Percentiles rank a stretch among this genome's conserved stretches.
Conservation (phyloP, 2,329 filamentous ascomycete species). For the Hymenoscyphus albidus region DNA sequence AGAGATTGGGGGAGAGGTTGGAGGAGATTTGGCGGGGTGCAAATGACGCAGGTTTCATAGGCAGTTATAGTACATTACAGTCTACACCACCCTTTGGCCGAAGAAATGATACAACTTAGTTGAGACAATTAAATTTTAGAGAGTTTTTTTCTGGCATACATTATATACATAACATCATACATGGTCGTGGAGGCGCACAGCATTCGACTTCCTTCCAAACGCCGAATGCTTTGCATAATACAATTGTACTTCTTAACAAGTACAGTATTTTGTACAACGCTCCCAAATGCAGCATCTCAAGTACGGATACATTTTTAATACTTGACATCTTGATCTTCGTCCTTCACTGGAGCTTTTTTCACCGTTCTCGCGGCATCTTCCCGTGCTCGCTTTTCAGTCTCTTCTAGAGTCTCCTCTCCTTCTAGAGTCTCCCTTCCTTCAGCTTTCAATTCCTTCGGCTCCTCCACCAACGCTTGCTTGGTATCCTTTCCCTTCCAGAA, state of each 20-base stretch:
- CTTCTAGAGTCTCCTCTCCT: neutral
- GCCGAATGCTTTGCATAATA: slow-evolving; percentile 24
- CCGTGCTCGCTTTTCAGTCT: neutral
- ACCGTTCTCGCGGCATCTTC: slow-evolving; percentile 18
- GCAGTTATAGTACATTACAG: neutral
- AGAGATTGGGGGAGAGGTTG: slow-evolving; percentile 12
- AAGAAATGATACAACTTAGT: neutral
- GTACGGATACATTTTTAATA: neutral
- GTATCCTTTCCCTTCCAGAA: slow-evolving; percentile 10
- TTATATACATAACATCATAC: neutral
- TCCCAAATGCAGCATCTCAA: neutral
- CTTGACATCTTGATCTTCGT: slow-evolving; percentile 1
- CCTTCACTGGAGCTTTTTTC: slow-evolving; percentile 14
- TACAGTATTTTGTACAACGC: neutral
- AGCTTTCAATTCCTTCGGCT: neutral
- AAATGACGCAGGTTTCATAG: neutral
- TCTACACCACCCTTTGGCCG: neutral
- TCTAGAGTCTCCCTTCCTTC: neutral
- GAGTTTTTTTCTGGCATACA: neutral
- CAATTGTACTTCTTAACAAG: neutral
- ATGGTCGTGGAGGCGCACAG: neutral
- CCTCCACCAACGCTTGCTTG: neutral
- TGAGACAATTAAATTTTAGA: neutral
- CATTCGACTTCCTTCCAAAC: slow-evolving; percentile 15
- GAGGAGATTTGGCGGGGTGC: slow-evolving; percentile 21